These are phyloP conservation scores for Dictyostelium capitatum DNA, from an alignment of 78 protist genomes.

Conservation along the genomic window DNA sequence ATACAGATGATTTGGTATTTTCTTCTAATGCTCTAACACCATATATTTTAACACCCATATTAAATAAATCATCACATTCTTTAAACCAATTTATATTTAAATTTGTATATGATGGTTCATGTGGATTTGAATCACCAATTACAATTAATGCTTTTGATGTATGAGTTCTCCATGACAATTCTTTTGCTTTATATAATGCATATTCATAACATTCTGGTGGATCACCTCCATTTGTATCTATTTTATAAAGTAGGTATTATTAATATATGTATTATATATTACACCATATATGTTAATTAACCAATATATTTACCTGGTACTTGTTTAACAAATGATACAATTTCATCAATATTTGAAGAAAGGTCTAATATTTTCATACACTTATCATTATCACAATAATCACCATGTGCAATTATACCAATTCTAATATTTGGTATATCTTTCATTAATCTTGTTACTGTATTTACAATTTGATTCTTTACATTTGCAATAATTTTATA, in stretches of 20 bases:
- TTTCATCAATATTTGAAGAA: constrained; percentile 4
- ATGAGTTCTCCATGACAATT: constrained; percentile 65
- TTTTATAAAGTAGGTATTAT: too few relatives aligned
- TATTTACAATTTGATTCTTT: constrained; percentile 39
- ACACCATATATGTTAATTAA: too few relatives aligned
- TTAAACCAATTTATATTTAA: constrained; percentile 71
- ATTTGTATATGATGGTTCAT: constrained; percentile 72
- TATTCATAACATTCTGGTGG: constrained; percentile 81
- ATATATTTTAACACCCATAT: constrained; percentile 81
- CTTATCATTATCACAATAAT: constrained; percentile 76
- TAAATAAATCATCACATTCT: constrained; percentile 76
- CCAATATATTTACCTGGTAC: too few relatives aligned
- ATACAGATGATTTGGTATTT: not conserved
- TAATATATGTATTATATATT: too few relatives aligned
- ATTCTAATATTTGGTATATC: constrained; percentile 77
- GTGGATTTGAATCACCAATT: constrained; percentile 87
- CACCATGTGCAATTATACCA: constrained; percentile 86
- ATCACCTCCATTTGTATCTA: constrained; percentile 84
- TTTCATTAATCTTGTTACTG: constrained; percentile 75
- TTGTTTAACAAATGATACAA: constrained; percentile 41
- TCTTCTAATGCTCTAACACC: constrained; percentile 74
- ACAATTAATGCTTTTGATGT: constrained; percentile 80
- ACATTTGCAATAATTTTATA: constrained; percentile 41
- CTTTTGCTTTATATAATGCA: constrained; percentile 60
- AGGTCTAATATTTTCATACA: constrained; percentile 52